Conservation (phyloP, 345 rosid species). For the Rhizophora apiculata region DNA sequence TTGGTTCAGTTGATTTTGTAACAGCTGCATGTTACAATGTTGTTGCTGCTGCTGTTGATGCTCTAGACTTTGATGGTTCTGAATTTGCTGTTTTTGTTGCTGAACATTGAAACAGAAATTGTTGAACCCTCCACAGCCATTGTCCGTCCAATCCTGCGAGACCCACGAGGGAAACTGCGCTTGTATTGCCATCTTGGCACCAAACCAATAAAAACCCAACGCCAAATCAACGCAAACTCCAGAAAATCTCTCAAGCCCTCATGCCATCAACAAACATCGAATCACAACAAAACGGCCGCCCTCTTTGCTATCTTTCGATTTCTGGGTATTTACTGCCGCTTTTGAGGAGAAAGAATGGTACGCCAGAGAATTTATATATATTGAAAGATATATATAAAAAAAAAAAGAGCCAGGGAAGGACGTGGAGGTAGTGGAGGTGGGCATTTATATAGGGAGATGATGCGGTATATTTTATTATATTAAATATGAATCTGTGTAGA, state of each 20-base stretch:
- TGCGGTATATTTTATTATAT: no score
- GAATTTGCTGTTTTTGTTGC: constrained; percentile 28
- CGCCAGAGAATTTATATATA: no score
- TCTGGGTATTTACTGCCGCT: neutral
- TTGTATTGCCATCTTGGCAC: constrained; percentile 56
- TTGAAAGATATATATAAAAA: no score
- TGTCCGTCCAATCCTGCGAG: constrained; percentile 42
- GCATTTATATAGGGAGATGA: constrained; percentile 3
- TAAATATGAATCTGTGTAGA: no score
- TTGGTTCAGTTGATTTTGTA: constrained; percentile 26
- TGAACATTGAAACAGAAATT: constrained; percentile 20
- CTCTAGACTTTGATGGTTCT: constrained; percentile 11
- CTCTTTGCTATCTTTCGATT: neutral
- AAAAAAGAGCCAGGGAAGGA: neutral
- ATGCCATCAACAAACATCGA: no score
- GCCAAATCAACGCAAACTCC: neutral
- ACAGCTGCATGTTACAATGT: constrained; percentile 27
- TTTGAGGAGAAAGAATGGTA: neutral
- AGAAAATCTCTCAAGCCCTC: neutral
- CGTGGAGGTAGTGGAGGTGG: constrained; percentile 6
- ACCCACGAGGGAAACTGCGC: constrained; percentile 53
- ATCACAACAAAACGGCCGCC: no score
- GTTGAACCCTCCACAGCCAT: constrained; percentile 27
- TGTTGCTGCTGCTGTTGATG: constrained; percentile 17
- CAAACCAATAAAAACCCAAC: constrained; percentile 14